These are phyloP conservation scores for Hemisphaericaspora xylofermentans DNA, from an alignment of 1,139 yeast species.

Conservation along the genomic window DNA sequence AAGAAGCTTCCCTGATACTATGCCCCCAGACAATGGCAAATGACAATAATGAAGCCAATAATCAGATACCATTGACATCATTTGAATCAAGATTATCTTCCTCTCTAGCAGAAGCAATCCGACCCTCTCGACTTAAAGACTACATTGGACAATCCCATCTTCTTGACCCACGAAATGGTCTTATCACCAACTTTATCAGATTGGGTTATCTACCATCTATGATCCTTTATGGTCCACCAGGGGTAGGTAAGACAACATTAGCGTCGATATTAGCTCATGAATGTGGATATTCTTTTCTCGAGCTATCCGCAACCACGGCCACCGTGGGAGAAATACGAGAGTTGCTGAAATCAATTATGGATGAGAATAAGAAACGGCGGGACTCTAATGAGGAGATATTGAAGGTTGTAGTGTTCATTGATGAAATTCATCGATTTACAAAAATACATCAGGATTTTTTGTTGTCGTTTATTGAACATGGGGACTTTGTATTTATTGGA, in stretches of 20 bases:
- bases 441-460: constrained; percentile 45
- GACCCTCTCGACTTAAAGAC: constrained; percentile 26
- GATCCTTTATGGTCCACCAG: constrained; percentile 47
- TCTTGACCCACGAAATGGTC: constrained; percentile 26
- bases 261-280: constrained; percentile 37
- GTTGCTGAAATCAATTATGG: constrained; percentile 23
- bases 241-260: constrained; percentile 48
- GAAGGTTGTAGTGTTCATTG: constrained; percentile 40
- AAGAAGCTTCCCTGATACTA: no score
- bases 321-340: constrained; percentile 30
- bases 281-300: constrained; percentile 36
- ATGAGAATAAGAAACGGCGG: constrained; percentile 25
- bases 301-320: constrained; percentile 42
- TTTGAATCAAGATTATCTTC: neutral
- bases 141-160: constrained; percentile 44
- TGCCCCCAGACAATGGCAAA: neutral
- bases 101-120: constrained; percentile 13
- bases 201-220: constrained; percentile 44
- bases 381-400: constrained; percentile 15
- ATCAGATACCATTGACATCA: neutral
- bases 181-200: constrained; percentile 31
- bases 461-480: constrained; percentile 41
- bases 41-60: neutral
- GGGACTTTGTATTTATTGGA: constrained; percentile 42
- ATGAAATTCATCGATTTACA: constrained; percentile 44